Percentiles rank a stretch among this genome's conserved stretches.
Conservation (phyloP, 257 asterid genomes). For the Solanum gandarillasii region DNA sequence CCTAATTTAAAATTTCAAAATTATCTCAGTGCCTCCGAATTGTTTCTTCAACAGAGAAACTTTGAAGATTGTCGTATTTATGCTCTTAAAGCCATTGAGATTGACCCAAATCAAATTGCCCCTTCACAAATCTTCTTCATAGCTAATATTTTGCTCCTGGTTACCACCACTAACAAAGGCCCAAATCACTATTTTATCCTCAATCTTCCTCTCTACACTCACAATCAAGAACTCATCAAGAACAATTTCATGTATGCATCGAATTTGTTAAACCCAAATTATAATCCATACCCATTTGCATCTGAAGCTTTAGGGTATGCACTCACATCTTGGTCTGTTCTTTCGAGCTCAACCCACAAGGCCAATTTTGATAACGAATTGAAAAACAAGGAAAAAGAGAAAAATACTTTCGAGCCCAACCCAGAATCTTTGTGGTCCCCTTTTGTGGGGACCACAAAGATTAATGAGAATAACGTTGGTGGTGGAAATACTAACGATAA, state of each 20-base stretch:
- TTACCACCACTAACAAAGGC: slow-evolving; percentile 10
- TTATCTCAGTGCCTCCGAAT: background rate
- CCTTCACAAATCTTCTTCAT: slow-evolving; percentile 29
- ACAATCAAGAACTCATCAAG: slow-evolving; percentile 13
- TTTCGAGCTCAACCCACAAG: background rate
- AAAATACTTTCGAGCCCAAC: too few relatives aligned
- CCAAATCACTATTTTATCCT: slow-evolving; percentile 35
- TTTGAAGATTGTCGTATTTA: slow-evolving; percentile 27
- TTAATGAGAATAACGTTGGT: too few relatives aligned
- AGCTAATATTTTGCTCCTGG: slow-evolving; percentile 16
- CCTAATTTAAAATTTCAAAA: background rate
- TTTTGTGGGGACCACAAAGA: background rate
- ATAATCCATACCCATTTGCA: slow-evolving; percentile 26
- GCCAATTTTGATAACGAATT: background rate
- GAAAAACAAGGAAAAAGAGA: too few relatives aligned
- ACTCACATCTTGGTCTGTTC: slow-evolving; percentile 27
- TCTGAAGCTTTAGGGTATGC: slow-evolving; percentile 30
- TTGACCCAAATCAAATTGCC: slow-evolving; percentile 23
- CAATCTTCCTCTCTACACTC: slow-evolving; percentile 29
- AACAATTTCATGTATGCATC: slow-evolving; percentile 9
- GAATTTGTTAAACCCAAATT: slow-evolving; percentile 22
- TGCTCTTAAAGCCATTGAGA: slow-evolving; percentile 27
- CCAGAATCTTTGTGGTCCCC: slow-evolving; percentile 25
- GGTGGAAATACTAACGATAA: background rate
- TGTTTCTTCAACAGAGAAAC: slow-evolving; percentile 1